Base-by-base conservation (phyloP, 345 rosid species). In the Odontarrhena argentea region DNA sequence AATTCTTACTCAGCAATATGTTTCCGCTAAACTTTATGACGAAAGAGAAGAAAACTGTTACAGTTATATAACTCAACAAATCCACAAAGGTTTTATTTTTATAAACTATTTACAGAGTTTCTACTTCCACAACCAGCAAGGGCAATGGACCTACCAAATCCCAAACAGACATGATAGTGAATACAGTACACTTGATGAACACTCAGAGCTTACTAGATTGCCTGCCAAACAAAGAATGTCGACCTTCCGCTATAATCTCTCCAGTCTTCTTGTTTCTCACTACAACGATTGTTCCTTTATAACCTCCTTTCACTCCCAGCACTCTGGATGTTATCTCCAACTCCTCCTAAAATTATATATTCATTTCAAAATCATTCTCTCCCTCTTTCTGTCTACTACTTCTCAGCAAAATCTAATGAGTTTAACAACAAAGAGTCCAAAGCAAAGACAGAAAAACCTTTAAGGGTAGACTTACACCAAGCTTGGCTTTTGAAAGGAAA, bases 221-320 rank as follows among this genome's bases (percentile, higher is more conserved):
- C 65, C 62, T 76, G 35, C 88, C 88, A 64, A 84, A 90, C 84
- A 86, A 42, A 4, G 97, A 93, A 81, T 93, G 98, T 11, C 97
- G 88, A 51, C 96, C 97, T 84, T 93, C 97, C 0, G 98, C 98
- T 34, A 93, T 78, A 47, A 86, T 46, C 82, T 90, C 95, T 11
- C 96, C 96, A 0, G 89, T 88, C 42, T 48, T 69, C 69, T 86
- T 88, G 78, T 86, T 93, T 70, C 80, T 86, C 26, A 93, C 72
- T 9, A 81, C 85, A 59, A 93, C 88, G 8, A 75, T 30, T 4
- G 96, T 84, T 37, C 92, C 99, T 44, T 76, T 71, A 69, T 85
- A 93, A 25, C 82, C 71, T 52, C 97, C 99, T 74, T 60, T 81
- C 65, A 56, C 76, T 63, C 97, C 99, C 75, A 88, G 43, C 53